Evolutionary conservation across 345 rosid species (phyloP), one percentile per base, ranked within the genome.

Genomic region (Populus pruinosa): DNA sequence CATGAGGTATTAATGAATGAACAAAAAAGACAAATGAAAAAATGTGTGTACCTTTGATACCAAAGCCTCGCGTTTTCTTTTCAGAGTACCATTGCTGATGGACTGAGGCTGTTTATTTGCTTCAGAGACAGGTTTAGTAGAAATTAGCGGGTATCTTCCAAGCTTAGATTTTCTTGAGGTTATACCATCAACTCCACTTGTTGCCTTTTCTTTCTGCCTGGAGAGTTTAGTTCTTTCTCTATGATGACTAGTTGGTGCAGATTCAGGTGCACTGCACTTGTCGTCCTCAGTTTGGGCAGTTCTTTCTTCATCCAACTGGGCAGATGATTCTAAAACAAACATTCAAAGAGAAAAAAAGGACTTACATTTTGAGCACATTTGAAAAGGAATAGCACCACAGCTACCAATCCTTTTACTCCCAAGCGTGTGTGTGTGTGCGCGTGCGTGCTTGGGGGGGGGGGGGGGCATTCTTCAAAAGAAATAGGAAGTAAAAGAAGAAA

Each of bases 251-350:
- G 81, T 78, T 76, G 89, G 87, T 49, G 88, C 83, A 76, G 85
- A 83, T 84, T 91, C 96, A 33, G 89, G 91, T 33, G 82, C 78
- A 61, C 82, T 71, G 76, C 85, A 80, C 82, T 85, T 92, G 70
- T 85, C 89, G 71, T 89, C 93, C 75, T 79, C 71, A 77, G 88
- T 86, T 68, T 74, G 75, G 16, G 80, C 74, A 17, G 81, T 82
- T 78, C 77, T 88, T 75, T 89, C 97, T 75, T 89, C 97, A 82
- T 88, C 89, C 85, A 90, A 85, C 84, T 83, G 93, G 75, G 78
- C 85, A 74, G 92, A 87, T 70, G 90, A 88, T 87, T 93, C 98
- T 92, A 84, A 36, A 83, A 23, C 79, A 72, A 86, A 67, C 77
- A 61, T 53, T 17, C 8, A 70, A 49, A 72, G n/a, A 53, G 43